Evolutionary conservation across 2,329 filamentous ascomycete genomes (phyloP).

Genomic region (Didymosphaeria variabile): DNA sequence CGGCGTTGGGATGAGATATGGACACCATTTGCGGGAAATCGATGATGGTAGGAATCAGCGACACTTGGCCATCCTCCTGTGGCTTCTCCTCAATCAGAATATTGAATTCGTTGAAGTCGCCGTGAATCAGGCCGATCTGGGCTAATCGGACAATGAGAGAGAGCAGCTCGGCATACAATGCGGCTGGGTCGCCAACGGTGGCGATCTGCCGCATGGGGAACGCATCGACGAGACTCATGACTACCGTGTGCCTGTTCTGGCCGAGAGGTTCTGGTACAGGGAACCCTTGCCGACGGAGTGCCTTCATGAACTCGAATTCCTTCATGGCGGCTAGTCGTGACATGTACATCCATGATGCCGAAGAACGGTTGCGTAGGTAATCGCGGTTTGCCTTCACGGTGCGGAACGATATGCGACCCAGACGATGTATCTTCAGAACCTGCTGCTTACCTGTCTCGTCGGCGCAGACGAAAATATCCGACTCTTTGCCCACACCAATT

Average conservation of each 20-base stretch:
- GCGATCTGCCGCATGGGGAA: slow-evolving; percentile 91
- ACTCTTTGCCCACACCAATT: slow-evolving; percentile 97
- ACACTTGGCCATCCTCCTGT: slow-evolving; percentile 51
- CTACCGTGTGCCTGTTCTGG: slow-evolving; percentile 92
- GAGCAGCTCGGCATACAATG: slow-evolving; percentile 92
- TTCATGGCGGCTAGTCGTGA: slow-evolving; percentile 91
- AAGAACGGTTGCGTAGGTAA: slow-evolving; percentile 83
- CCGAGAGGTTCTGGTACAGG: slow-evolving; percentile 87
- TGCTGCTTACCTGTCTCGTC: slow-evolving; percentile 77
- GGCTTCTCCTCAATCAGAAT: slow-evolving; percentile 85
- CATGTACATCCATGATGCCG: slow-evolving; percentile 98
- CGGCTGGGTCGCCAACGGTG: slow-evolving; percentile 80
- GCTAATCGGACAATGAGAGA: slow-evolving; percentile 84
- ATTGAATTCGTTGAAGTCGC: slow-evolving; percentile 99
- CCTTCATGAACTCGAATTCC: slow-evolving; percentile 94
- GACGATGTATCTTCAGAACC: slow-evolving; percentile 93
- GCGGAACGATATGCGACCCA: slow-evolving; percentile 95
- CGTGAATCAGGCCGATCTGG: slow-evolving; percentile 89
- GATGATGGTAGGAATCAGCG: slow-evolving; percentile 83
- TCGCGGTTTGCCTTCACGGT: slow-evolving; percentile 96
- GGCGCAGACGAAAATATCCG: slow-evolving; percentile 94
- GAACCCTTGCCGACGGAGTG: slow-evolving; percentile 82
- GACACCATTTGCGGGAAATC: slow-evolving; percentile 99
- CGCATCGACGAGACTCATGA: slow-evolving; percentile 94
- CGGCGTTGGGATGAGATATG: slow-evolving; percentile 89